These are phyloP conservation scores for Ustilago trichophora DNA, from an alignment of 1,284 basidiomycete species.

Conservation along the genomic window DNA sequence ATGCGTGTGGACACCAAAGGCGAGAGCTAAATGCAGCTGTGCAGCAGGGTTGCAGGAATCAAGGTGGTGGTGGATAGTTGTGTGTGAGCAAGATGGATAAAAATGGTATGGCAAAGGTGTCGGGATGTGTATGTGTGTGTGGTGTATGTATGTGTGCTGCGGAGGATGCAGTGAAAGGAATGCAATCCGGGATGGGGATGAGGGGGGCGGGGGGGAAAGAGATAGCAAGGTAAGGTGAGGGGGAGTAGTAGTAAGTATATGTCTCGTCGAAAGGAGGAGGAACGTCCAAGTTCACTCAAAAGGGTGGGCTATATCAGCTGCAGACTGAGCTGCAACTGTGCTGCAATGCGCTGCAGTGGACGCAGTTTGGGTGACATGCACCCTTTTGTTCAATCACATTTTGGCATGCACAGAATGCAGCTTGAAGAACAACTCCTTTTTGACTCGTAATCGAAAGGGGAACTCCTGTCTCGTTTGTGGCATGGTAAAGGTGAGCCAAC, in stretches of 20 bases:
- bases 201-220: no score
- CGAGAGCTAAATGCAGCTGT: neutral
- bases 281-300: no score
- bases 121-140: neutral
- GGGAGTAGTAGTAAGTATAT: neutral
- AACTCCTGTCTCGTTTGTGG: no score
- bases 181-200: constrained; percentile 4
- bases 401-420: no score
- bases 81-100: neutral
- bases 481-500: no score
- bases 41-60: neutral
- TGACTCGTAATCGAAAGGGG: no score
- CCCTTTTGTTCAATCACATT: constrained; percentile 1
- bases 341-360: constrained; percentile 12
- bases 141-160: constrained; percentile 13
- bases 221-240: neutral
- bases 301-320: constrained; percentile 12
- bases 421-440: no score
- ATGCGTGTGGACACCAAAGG: constrained; percentile 2
- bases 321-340: constrained; percentile 7
- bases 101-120: neutral
- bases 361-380: neutral
- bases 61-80: neutral
- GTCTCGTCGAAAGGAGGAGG: no score
- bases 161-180: constrained; percentile 16